A percentile compares a stretch with the other conserved stretches of the same genome.
phyloP scores from a whole-genome alignment of 768 basidiomycete genomes.

The Suillus subaureus region DNA sequence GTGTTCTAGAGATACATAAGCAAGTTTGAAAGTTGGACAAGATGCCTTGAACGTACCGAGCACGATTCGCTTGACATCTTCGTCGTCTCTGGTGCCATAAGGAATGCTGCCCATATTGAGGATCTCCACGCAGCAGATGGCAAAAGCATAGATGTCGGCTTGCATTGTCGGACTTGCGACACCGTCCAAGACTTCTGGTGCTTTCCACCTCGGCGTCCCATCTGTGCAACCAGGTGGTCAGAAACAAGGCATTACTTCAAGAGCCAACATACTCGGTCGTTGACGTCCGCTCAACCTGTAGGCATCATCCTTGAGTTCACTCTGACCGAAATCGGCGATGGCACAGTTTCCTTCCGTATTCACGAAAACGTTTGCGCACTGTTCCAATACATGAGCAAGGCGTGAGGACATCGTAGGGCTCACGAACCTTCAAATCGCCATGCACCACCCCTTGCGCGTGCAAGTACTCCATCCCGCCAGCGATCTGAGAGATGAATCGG shows the following conservation, averaged over 20 bases:
- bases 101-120: slow-evolving; percentile 63
- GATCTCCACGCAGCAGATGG: slow-evolving; percentile 66
- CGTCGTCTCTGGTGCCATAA: slow-evolving; percentile 55
- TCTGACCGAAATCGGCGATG: slow-evolving; percentile 84
- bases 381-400: not conserved
- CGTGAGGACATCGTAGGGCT: not conserved
- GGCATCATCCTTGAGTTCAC: slow-evolving; percentile 75
- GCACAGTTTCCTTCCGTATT: slow-evolving; percentile 66
- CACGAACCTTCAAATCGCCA: slow-evolving; percentile 75
- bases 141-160: slow-evolving; percentile 71
- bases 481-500: slow-evolving; percentile 71
- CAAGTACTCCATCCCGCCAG: slow-evolving; percentile 81
- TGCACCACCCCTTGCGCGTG: slow-evolving; percentile 71
- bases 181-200: slow-evolving; percentile 65
- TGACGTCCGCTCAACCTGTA: slow-evolving; percentile 58
- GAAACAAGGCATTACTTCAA: not conserved
- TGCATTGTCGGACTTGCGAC: slow-evolving; percentile 48
- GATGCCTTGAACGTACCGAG: slow-evolving; percentile 40
- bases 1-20: slow-evolving; percentile 39
- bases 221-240: slow-evolving; percentile 33
- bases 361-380: slow-evolving; percentile 79
- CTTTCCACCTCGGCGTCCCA: slow-evolving; percentile 72
- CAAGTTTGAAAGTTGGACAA: slow-evolving; percentile 23
- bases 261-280: slow-evolving; percentile 43
- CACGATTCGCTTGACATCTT: slow-evolving; percentile 52